Conservation (phyloP, 2,329 filamentous ascomycete species). For the Chalaropsis thielavioides region DNA sequence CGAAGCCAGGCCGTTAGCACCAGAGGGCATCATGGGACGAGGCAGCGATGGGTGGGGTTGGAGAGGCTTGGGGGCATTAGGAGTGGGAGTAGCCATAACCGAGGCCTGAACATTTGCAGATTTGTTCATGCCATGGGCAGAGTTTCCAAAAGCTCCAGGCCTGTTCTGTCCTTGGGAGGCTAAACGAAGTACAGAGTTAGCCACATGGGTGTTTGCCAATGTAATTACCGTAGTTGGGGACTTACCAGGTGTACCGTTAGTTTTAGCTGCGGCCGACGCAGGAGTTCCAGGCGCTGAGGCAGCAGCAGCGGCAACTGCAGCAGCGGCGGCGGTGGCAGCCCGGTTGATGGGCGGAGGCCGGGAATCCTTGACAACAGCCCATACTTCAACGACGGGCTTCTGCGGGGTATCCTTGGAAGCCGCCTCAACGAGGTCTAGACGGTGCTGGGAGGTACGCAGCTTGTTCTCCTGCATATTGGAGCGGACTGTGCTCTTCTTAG, state of each 20-base stretch:
- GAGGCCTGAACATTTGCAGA: constrained; percentile 19
- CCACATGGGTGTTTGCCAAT: not conserved
- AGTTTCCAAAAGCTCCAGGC: not conserved
- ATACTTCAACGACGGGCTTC: constrained; percentile 72
- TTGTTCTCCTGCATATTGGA: constrained; percentile 69
- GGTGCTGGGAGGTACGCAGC: constrained; percentile 48
- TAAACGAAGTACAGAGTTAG: constrained; percentile 8
- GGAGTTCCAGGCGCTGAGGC: constrained; percentile 5
- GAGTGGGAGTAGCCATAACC: constrained; percentile 7
- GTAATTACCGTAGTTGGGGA: not conserved
- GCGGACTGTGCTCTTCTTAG: constrained; percentile 59
- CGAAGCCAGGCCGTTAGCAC: not conserved
- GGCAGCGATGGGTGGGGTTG: constrained; percentile 10
- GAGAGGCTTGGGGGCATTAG: not conserved
- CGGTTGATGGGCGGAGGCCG: constrained; percentile 17
- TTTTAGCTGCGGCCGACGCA: constrained; percentile 1
- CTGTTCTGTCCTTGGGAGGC: constrained; percentile 19
- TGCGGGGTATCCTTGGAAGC: constrained; percentile 77
- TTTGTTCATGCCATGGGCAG: not conserved
- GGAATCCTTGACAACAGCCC: constrained; percentile 31
- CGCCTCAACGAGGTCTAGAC: constrained; percentile 63
- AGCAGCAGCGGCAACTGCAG: not conserved
- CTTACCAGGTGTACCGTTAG: constrained; percentile 11
- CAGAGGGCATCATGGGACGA: not conserved
- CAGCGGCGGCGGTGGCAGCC: constrained; percentile 3